Evolutionary conservation across 1,284 basidiomycete genomes (phyloP), one percentile per base, ranked within the genome.

Genomic region (Ganoderma lucidum): DNA sequence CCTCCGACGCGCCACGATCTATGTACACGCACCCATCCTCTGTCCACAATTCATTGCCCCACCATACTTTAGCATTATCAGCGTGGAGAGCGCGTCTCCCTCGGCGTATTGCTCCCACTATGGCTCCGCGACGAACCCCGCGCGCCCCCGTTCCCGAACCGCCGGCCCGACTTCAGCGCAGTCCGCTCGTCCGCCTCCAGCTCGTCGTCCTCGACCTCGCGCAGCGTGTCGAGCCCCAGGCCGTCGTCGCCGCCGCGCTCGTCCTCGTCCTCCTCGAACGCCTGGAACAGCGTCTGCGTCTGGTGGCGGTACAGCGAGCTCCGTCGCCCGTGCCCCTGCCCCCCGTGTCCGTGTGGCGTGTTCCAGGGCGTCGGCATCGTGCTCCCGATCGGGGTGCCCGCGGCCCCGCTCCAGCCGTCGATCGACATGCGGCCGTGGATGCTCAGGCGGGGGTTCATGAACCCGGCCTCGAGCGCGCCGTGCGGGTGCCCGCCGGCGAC

Each of bases 401-500:
- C 77, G 8, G 83, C 79, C 32, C 85, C 88, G 70, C 82, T 84
- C 92, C 93, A 93, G 0, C 88, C 89, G 71, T 94, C 93, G 59
- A 92, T 80, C 15, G 91, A 93, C 75, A 88, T 81, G 1, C 92
- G 87, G 55, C 90, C 92, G 73, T 88, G 88, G 35, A 93, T 80
- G 74, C 89, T 91, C 63, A 90, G 79, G 48, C 93, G 88, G 10
- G 91, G 90, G 82, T 94, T 91, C 87, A 94, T 90, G 15, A 96
- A 79, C 1, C 93, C 94, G n/a, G 87, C 74, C 78, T 95, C 92
- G 55, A 95, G 84, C 2, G 88, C 79, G 19, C 85, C 81, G 77
- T 88, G 88, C 19, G 84, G 80, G n/a, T 60, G 58, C 8, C 58
- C 58, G 75, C 87, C 87, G 55, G 84, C 84, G 75, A 86, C 80